These are phyloP conservation scores for Typha latifolia DNA, from an alignment of 176 grass and related monocot species.

Conservation along the genomic window DNA sequence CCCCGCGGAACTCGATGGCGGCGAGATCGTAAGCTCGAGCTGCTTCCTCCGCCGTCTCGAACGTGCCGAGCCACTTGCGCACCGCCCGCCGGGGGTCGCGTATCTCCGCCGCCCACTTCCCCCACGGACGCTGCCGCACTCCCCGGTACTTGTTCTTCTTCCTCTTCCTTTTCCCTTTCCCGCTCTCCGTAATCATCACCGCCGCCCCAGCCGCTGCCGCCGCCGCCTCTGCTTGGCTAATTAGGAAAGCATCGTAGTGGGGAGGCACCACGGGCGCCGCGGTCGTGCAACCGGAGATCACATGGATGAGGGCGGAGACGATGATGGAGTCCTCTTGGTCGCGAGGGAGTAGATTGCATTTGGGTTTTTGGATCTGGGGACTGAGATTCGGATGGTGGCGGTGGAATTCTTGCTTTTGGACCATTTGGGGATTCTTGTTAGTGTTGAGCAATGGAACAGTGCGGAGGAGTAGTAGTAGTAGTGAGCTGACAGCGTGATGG, in stretches of 20 bases:
- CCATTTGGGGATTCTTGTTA: too few relatives aligned
- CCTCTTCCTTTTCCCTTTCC: conserved; percentile 23
- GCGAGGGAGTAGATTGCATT: not conserved
- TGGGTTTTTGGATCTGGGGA: too few relatives aligned
- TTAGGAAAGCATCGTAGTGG: not conserved
- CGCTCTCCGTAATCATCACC: not conserved
- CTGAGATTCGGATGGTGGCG: too few relatives aligned
- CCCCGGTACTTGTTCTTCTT: conserved; percentile 88
- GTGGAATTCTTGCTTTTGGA: too few relatives aligned
- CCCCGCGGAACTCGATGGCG: conserved; percentile 77
- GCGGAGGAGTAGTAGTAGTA: too few relatives aligned
- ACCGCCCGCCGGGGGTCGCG: conserved; percentile 71
- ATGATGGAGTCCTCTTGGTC: conserved; percentile 69
- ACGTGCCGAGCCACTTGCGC: conserved; percentile 82
- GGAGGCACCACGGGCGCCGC: not conserved
- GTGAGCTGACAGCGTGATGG: too few relatives aligned
- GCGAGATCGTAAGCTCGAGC: conserved; percentile 70
- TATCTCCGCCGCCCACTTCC: conserved; percentile 96
- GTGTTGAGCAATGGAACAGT: too few relatives aligned
- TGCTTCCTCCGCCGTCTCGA: conserved; percentile 72
- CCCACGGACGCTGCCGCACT: conserved; percentile 85
- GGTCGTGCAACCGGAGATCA: conserved; percentile 39
- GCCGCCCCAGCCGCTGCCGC: not conserved
- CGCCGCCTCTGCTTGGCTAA: not conserved
- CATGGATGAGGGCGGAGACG: conserved; percentile 60